Evolutionary conservation across 305 asterid species (phyloP), one percentile per base, ranked within the genome.

Genomic region (Plantago lanceolata): DNA sequence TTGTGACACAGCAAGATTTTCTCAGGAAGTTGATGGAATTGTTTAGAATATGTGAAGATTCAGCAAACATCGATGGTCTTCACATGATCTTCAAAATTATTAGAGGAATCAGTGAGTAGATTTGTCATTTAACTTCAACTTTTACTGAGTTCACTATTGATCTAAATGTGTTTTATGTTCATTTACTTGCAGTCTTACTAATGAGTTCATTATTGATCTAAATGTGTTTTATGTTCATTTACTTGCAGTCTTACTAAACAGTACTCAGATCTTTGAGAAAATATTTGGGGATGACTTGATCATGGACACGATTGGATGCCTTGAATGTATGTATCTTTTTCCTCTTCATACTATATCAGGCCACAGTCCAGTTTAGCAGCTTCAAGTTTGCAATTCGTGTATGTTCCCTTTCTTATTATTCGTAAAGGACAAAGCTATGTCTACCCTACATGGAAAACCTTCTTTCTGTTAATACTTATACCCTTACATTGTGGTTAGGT

Each of bases 271-370:
- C 69, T 88, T 86, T 82, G 99, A 90, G 75, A 94, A 83, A 76
- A 79, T 94, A 69, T 85, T 94, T 17, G 96, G 95, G 68, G 97
- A 94, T 83, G 96, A 94, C 69, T 79, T 84, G 80, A 83, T 94
- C 49, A 82, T 90, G 85, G 96, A 94, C 78, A 73, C 90, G 68
- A 86, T 94, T 68, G 99, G 97, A 71, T 88, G 96, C 82, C 86
- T 94, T 62, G 99, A 94, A 77, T 85, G 99, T 94, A 81, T 82
- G 90, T 73, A 57, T 64, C 65, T 72, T 51, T 50, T 64, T 45
- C 69, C 61, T 24, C 28, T 24, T 24, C 28, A 24, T 24, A 24
- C 28, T 24, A 24, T 24, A 24, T 24, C 28, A 24, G 28, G 28
- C 28, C 28, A 24, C 28, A 24, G 3, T 24, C 28, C 28, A 24